Base-by-base conservation (phyloP, 75 land plant species). In the Pinus albicaulis region DNA sequence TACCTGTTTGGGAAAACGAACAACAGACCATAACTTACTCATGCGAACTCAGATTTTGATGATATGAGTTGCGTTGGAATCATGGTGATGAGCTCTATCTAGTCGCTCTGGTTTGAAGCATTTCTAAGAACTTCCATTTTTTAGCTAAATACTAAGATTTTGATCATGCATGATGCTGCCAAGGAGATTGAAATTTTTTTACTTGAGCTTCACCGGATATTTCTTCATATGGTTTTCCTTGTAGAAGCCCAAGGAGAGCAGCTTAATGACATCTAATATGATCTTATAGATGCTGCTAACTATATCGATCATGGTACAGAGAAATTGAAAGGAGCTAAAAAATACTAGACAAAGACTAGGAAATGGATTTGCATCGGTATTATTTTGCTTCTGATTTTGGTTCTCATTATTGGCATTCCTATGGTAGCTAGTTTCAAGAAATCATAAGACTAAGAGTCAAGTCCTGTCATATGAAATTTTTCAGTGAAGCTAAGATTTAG, bases 191-290 rank as follows among this genome's bases (percentile, higher is more conserved):
- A 92, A 79, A 79, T 65, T 84, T 87, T 77, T 72, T 82, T 95
- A 74, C 76, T 87, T 62, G 93, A 95, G 58, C 79, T 94, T 71
- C 91, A 94, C 80, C 93, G 89, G 78, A 81, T 92, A 23, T 92
- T 92, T 78, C 73, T 92, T 62, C 92, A 92, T 82, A 90, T 92
- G 92, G 80, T 86, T 14, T 90, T 82, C 0, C 76, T 92, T 76
- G 94, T 92, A 26, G 86, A 92, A 66, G 76, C 84, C 8, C 94
- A 92, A 66, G 94, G 94, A 20, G 86, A 92, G 78, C 89, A 92
- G 57, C 63, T 92, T 26, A 81, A 92, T 61, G 88, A 90, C 82
- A 92, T 92, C 58, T 88, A 90, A 81, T 79, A 81, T 66, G 84
- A 87, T 7, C 87, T 92, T 64, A 58, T 62, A 6, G 23, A 79